These are phyloP conservation scores for Cucurbita maxima DNA, from an alignment of 306 rosid genomes.

Conservation along the genomic window DNA sequence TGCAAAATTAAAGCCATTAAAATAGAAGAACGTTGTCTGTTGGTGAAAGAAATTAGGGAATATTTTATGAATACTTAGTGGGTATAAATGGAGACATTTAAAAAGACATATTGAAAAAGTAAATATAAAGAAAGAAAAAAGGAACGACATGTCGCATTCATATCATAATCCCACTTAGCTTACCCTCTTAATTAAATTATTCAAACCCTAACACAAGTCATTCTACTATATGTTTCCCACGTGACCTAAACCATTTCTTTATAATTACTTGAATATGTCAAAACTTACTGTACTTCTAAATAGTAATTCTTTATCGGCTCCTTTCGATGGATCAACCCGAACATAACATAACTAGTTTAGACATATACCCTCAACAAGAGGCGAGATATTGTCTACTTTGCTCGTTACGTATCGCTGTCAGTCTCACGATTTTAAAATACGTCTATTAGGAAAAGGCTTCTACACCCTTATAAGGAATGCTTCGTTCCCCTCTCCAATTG, in stretches of 20 bases:
- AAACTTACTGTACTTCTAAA: no score
- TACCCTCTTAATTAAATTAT: not conserved
- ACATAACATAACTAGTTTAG: no score
- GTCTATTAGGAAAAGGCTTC: no score
- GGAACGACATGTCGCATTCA: conserved; percentile 5
- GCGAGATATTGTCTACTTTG: no score
- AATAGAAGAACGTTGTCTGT: not conserved
- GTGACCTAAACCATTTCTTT: not conserved
- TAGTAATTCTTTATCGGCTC: no score
- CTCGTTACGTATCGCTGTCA: no score
- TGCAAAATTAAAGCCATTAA: not conserved
- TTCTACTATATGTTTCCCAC: not conserved
- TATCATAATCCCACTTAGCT: not conserved
- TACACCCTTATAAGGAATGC: no score
- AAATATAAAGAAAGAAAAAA: not conserved
- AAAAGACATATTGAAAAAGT: not conserved
- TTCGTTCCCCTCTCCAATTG: no score
- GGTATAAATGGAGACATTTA: not conserved
- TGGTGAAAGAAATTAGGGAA: not conserved
- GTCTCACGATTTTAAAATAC: no score
- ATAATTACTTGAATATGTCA: no score
- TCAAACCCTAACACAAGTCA: not conserved
- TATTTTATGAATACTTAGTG: not conserved
- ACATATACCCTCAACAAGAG: no score
- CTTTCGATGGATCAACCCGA: no score